Conservation (phyloP, 352 stramenopile genomes). For the Globisporangium emineosum region DNA sequence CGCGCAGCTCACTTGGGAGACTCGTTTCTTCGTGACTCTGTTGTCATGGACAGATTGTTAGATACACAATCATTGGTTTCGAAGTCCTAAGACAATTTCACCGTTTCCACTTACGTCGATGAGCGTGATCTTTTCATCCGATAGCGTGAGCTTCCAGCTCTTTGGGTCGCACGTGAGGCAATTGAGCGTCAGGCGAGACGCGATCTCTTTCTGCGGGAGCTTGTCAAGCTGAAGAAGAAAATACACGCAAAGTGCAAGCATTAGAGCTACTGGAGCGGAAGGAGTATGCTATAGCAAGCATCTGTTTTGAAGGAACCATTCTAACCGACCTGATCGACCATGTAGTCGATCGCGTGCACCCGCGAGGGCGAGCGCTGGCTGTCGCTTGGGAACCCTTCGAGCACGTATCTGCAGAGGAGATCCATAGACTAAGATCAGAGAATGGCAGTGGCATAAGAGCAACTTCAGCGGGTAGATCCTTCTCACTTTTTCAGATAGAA, state of each 20-base stretch:
- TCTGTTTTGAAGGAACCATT: not conserved
- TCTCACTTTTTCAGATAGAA: constrained; percentile 73
- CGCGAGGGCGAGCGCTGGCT: constrained; percentile 23
- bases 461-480: not conserved
- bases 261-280: not conserved
- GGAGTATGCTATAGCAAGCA: not conserved
- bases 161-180: constrained; percentile 43
- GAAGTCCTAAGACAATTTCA: not conserved
- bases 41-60: not conserved
- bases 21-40: constrained; percentile 61
- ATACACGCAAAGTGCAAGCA: not conserved
- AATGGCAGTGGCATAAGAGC: not conserved
- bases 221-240: constrained; percentile 29
- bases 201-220: constrained; percentile 65
- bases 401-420: constrained; percentile 36
- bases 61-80: constrained; percentile 1
- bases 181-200: constrained; percentile 60
- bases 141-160: constrained; percentile 44
- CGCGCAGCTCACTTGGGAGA: constrained; percentile 34
- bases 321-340: constrained; percentile 50
- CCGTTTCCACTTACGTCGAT: constrained; percentile 39
- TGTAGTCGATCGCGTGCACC: constrained; percentile 55
- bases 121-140: constrained; percentile 54
- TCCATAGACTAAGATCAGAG: not conserved
- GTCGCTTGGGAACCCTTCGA: constrained; percentile 47